phyloP scores from a whole-genome alignment of 306 rosid species.

The Macrotyloma uniflorum region DNA sequence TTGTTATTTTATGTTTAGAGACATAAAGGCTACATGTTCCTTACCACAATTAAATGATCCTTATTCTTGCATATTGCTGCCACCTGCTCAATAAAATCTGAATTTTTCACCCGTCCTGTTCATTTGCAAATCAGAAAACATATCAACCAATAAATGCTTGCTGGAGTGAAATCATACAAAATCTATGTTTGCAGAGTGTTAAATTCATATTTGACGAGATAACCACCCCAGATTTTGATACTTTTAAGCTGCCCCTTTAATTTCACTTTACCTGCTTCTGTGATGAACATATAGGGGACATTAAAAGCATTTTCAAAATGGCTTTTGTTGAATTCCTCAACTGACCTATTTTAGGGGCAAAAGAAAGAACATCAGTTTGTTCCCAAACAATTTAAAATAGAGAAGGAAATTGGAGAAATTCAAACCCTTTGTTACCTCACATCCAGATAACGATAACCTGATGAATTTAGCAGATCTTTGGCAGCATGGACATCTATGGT shows the following conservation, averaged over 20 bases:
- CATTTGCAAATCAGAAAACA: constrained; percentile 26
- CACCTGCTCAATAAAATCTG: constrained; percentile 42
- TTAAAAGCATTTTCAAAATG: constrained; percentile 46
- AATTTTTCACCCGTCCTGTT: constrained; percentile 45
- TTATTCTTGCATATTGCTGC: constrained; percentile 36
- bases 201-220: neutral
- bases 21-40: neutral
- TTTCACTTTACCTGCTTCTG: constrained; percentile 38
- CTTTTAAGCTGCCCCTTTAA: neutral
- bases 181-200: neutral
- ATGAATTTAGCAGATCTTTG: constrained; percentile 39
- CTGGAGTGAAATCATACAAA: no score
- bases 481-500: constrained; percentile 39
- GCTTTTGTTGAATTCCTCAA: constrained; percentile 46
- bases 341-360: constrained; percentile 33
- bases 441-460: constrained; percentile 41
- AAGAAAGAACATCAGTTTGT: neutral
- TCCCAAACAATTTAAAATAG: neutral
- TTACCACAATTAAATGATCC: constrained; percentile 44
- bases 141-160: neutral
- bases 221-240: neutral
- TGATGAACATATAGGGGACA: constrained; percentile 43
- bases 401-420: constrained; percentile 3
- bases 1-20: neutral
- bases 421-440: constrained; percentile 35